Evolutionary conservation across 2,329 filamentous ascomycete species (phyloP).

Genomic region (Zasmidium cellare): DNA sequence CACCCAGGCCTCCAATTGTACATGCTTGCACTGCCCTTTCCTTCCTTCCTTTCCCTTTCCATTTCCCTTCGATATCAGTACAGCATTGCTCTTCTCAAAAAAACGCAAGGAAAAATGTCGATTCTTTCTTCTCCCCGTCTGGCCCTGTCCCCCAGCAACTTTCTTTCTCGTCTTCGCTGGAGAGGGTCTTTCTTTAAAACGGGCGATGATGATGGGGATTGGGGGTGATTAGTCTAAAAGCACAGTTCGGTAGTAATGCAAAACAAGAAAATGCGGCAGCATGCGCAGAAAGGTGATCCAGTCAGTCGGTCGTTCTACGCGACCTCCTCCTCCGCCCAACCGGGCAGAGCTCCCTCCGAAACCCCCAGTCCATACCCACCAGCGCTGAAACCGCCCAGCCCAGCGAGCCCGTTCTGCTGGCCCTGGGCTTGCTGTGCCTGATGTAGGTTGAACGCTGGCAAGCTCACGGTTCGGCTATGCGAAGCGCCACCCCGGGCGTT

Average conservation of each 20-base stretch:
- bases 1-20: too few species aligned
- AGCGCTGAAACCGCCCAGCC: slow-evolving; percentile 55
- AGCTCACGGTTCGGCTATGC: slow-evolving; percentile 81
- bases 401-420: slow-evolving; percentile 58
- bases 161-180: not conserved
- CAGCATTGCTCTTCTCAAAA: too few species aligned
- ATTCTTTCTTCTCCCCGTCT: too few species aligned
- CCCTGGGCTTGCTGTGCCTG: slow-evolving; percentile 43
- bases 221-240: slow-evolving; percentile 10
- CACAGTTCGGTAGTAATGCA: slow-evolving; percentile 17
- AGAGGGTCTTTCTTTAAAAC: not conserved
- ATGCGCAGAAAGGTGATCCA: not conserved
- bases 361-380: slow-evolving; percentile 61
- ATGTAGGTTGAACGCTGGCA: slow-evolving; percentile 69
- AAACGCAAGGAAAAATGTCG: too few species aligned
- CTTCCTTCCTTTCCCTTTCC: too few species aligned
- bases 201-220: not conserved
- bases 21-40: too few species aligned
- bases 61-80: too few species aligned
- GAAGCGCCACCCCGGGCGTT: slow-evolving; percentile 40
- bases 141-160: too few species aligned
- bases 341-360: slow-evolving; percentile 58
- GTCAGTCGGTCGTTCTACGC: slow-evolving; percentile 23
- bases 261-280: slow-evolving; percentile 12
- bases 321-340: slow-evolving; percentile 66